Evolutionary conservation across 2,329 filamentous ascomycete genomes (phyloP), one percentile per base, ranked within the genome.

Genomic region (Conoideocrella luteorostrata): DNA sequence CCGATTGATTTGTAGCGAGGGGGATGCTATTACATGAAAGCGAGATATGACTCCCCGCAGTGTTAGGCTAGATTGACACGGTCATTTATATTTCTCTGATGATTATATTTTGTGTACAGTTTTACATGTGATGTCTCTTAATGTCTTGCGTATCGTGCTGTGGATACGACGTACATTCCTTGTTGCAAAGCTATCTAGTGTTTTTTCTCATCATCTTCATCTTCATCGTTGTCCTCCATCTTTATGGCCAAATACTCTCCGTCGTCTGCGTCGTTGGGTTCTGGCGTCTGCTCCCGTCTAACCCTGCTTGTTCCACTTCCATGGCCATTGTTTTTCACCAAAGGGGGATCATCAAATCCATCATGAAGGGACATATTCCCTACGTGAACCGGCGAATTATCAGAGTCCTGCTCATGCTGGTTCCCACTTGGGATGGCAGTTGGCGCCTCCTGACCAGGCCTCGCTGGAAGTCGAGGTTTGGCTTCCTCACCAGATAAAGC

Each of bases 291-390:
- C 17, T 12, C 17, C 28, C 34, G 28, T 15, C 12, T 42, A 5
- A 6, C 10, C 7, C 18, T 12, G 13, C 13, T 3, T 7, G 15
- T 5, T n/a, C 5, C 38, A 28, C 13, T 5, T 3, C 28, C 29
- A 6, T 20, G 15, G 11, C 32, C 17, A 5, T 29, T 9, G 9
- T 26, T 33, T 26, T 62, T 57, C 18, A 63, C 55, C 67, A 70
- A 66, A 20, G 47, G 30, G 21, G 39, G 30, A 15, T 41, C 30
- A 7, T 35, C 21, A 30, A 41, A 32, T 12, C 36, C 37, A n/a
- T 41, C 37, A 32, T 45, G 43, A n/a, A 45, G 24, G 17, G 32
- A 21, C n/a, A n/a, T n/a, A n/a, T n/a, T n/a, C n/a, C n/a, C n/a
- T n/a, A n/a, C n/a, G n/a, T n/a, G n/a, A n/a, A n/a, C n/a, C n/a